These are phyloP conservation scores for Podospora sp. DNA, from an alignment of 495 filamentous ascomycete species.

Conservation along the genomic window DNA sequence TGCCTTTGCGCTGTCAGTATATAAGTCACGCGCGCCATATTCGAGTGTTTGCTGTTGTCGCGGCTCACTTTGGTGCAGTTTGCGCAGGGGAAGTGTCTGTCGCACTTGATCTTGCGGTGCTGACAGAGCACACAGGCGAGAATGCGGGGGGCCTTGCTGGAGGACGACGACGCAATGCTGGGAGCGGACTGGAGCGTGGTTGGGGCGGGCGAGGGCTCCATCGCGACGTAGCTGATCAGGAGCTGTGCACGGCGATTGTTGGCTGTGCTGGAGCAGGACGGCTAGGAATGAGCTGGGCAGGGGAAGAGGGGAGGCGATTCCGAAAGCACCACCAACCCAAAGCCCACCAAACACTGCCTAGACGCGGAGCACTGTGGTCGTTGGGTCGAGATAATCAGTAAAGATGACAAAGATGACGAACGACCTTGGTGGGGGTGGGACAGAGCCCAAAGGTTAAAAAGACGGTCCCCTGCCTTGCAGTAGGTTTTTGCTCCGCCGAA, in stretches of 20 bases:
- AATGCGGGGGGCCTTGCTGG: constrained; percentile 36
- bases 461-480: neutral
- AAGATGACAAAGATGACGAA: constrained; percentile 10
- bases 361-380: neutral
- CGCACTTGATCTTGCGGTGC: constrained; percentile 70
- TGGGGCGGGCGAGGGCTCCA: neutral
- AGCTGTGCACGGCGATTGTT: neutral
- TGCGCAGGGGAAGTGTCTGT: constrained; percentile 66
- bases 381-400: neutral
- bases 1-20: constrained; percentile 36
- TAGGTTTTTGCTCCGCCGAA: constrained; percentile 15
- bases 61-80: constrained; percentile 59
- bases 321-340: neutral
- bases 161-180: constrained; percentile 8
- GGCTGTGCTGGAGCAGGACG: neutral
- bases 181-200: constrained; percentile 14
- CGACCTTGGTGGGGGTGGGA: constrained; percentile 8
- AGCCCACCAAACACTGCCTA: neutral
- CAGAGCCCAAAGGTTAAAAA: neutral
- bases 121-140: constrained; percentile 57
- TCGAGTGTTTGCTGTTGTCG: neutral
- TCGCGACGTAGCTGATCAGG: neutral
- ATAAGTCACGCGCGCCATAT: neutral
- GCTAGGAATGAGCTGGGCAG: neutral
- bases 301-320: constrained; percentile 6